Percentiles rank a stretch among this genome's conserved stretches.
Evolutionary conservation across 2,329 filamentous ascomycete genomes (phyloP).

Genomic region (Alternaria longipes): DNA sequence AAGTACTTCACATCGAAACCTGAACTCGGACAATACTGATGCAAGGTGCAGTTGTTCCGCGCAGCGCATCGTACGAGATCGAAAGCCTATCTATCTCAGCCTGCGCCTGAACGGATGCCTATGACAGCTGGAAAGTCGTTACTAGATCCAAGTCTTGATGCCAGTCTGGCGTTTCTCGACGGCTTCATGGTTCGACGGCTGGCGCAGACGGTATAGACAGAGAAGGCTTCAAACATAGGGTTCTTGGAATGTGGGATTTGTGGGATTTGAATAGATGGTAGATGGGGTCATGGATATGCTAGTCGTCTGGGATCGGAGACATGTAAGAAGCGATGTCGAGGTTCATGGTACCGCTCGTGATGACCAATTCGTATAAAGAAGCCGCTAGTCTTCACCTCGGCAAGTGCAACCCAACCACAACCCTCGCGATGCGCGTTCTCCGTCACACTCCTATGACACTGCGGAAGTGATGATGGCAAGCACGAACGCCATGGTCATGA

Average conservation of each 20-base stretch:
- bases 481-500: not conserved
- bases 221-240: not conserved
- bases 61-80: constrained; percentile 6
- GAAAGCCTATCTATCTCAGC: constrained; percentile 10
- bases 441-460: not conserved
- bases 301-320: not conserved
- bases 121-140: constrained; percentile 16
- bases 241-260: too few species aligned
- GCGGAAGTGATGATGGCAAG: not conserved
- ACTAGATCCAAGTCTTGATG: not conserved
- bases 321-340: not conserved
- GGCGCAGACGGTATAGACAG: constrained; percentile 1
- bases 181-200: constrained; percentile 6
- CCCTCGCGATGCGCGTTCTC: not conserved
- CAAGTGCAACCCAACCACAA: not conserved
- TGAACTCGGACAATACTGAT: not conserved
- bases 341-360: not conserved
- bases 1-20: not conserved
- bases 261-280: too few species aligned
- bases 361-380: not conserved
- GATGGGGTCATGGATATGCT: too few species aligned
- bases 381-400: constrained; percentile 5
- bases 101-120: constrained; percentile 8
- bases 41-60: constrained; percentile 8
- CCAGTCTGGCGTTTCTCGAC: constrained; percentile 1